Evolutionary conservation across 345 rosid species (phyloP).

Genomic region (Moricandia moricandioides): DNA sequence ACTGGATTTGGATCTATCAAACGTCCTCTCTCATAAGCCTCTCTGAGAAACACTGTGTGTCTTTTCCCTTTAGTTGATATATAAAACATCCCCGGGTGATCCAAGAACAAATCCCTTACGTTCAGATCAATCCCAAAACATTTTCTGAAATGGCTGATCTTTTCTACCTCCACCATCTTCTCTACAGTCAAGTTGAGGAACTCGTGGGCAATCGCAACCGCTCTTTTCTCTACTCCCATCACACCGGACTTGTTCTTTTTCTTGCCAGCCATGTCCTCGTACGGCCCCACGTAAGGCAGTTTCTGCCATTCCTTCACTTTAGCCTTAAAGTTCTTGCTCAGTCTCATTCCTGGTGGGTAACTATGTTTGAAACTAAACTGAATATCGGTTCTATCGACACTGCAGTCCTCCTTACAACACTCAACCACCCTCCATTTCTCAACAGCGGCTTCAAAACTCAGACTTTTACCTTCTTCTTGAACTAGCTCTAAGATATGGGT

Average conservation of each 20-base stretch:
- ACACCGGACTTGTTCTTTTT: conserved; percentile 49
- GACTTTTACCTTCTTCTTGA: conserved; percentile 34
- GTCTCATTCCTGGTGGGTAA: conserved; percentile 82
- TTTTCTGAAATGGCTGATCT: conserved; percentile 87
- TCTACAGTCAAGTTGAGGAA: conserved; percentile 81
- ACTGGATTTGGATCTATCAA: conserved; percentile 69
- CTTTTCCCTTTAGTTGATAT: conserved; percentile 79
- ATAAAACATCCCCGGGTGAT: conserved; percentile 85
- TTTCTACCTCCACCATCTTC: conserved; percentile 90
- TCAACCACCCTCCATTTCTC: conserved; percentile 78
- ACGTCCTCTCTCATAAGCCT: conserved; percentile 75
- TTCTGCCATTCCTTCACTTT: conserved; percentile 84
- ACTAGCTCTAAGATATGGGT: conserved; percentile 67
- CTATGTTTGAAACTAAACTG: conserved; percentile 59
- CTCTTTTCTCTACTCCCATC: conserved; percentile 64
- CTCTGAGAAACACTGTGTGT: conserved; percentile 84
- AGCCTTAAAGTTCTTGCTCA: conserved; percentile 70
- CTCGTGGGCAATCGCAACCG: conserved; percentile 75
- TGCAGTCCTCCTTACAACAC: conserved; percentile 58
- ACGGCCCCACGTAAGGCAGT: conserved; percentile 69
- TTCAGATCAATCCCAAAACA: conserved; percentile 78
- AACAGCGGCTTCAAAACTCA: conserved; percentile 52
- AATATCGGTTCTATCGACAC: conserved; percentile 49
- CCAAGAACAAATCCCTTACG: conserved; percentile 83
- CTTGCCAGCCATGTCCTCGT: conserved; percentile 53